Conservation (phyloP, 2,329 filamentous ascomycete genomes). For the Botrytis hyacinthi region DNA sequence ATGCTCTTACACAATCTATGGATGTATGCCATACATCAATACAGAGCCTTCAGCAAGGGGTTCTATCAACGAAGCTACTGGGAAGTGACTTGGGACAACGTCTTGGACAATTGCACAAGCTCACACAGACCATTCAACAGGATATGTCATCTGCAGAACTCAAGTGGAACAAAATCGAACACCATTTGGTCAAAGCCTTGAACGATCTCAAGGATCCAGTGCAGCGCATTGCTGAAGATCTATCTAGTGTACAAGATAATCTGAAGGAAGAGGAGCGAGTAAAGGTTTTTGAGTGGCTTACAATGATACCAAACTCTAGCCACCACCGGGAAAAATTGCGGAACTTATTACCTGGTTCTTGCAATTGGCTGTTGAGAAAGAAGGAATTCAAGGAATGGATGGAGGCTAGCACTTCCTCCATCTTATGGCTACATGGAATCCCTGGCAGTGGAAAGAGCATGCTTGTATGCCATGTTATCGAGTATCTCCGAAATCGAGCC, state of each 20-base stretch:
- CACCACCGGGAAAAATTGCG: not conserved
- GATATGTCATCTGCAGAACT: not conserved
- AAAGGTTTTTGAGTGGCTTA: not conserved
- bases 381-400: constrained; percentile 34
- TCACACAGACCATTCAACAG: not conserved
- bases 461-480: constrained; percentile 29
- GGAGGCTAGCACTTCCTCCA: constrained; percentile 35
- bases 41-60: not conserved
- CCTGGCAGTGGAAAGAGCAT: constrained; percentile 41
- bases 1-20: not conserved
- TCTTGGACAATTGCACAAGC: not conserved
- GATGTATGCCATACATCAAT: not conserved
- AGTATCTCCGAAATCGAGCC: constrained; percentile 14
- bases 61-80: not conserved
- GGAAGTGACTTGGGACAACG: not conserved
- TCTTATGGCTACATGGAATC: constrained; percentile 41
- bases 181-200: not conserved
- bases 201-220: constrained; percentile 6
- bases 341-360: constrained; percentile 25
- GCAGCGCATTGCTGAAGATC: constrained; percentile 13
- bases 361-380: constrained; percentile 30
- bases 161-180: no score
- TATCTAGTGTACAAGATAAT: not conserved
- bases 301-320: not conserved
- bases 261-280: not conserved